Percentiles rank a stretch among this genome's conserved stretches.
Evolutionary conservation across 2,329 filamentous ascomycete genomes (phyloP).

Genomic region (Mycogone perniciosa): DNA sequence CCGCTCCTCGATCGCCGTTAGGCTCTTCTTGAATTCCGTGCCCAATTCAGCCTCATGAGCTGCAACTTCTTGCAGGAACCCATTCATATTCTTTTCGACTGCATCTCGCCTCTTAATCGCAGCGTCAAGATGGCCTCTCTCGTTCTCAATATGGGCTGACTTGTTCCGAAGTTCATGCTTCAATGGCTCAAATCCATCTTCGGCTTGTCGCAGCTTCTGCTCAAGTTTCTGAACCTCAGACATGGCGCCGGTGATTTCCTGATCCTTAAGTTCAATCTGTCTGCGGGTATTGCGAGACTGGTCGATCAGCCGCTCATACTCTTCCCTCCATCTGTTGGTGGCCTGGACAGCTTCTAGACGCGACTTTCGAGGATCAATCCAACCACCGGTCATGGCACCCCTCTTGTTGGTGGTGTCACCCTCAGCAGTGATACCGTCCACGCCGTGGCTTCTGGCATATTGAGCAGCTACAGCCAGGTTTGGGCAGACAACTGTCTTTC

Average conservation of each 20-base stretch:
- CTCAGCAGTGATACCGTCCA: slow-evolving; percentile 89
- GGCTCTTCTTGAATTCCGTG: slow-evolving; percentile 86
- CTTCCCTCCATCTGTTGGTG: slow-evolving; percentile 66
- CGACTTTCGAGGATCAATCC: slow-evolving; percentile 78
- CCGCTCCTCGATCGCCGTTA: slow-evolving; percentile 75
- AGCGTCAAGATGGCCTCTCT: slow-evolving; percentile 65
- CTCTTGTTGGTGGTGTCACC: slow-evolving; percentile 94
- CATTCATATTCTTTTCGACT: slow-evolving; percentile 68
- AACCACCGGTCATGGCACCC: slow-evolving; percentile 92
- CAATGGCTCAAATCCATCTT: slow-evolving; percentile 75
- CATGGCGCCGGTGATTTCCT: slow-evolving; percentile 81
- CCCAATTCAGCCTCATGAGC: slow-evolving; percentile 74
- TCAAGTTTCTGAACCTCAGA: slow-evolving; percentile 78
- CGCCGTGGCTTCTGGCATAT: slow-evolving; percentile 84
- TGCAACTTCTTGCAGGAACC: slow-evolving; percentile 66
- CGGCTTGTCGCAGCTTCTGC: slow-evolving; percentile 68
- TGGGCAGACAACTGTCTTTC: slow-evolving; percentile 89
- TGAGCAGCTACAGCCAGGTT: slow-evolving; percentile 82
- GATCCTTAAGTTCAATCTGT: slow-evolving; percentile 72
- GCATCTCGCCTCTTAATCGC: slow-evolving; percentile 59
- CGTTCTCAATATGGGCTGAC: slow-evolving; percentile 65
- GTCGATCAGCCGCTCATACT: slow-evolving; percentile 61
- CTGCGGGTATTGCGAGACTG: slow-evolving; percentile 60
- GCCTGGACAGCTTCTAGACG: slow-evolving; percentile 77
- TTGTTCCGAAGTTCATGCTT: slow-evolving; percentile 71